phyloP scores from a whole-genome alignment of 2,329 filamentous ascomycete species.

The Aspergillus oerlinghausenensis region DNA sequence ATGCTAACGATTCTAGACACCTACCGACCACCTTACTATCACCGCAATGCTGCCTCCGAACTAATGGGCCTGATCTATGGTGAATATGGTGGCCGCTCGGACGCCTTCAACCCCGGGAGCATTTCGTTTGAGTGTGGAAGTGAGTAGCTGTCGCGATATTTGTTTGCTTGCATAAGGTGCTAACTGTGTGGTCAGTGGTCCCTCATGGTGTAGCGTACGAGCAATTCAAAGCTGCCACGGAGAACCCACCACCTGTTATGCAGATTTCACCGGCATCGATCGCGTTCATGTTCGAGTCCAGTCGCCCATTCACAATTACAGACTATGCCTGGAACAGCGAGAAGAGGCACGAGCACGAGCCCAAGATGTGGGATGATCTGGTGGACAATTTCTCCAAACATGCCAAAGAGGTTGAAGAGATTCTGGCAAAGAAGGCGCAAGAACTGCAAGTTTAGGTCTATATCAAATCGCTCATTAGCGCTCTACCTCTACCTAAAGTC shows the following conservation, averaged over 20 bases:
- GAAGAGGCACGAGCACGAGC: slow-evolving; percentile 45
- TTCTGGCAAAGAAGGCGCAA: slow-evolving; percentile 33
- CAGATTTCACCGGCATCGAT: slow-evolving; percentile 31
- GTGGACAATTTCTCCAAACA: slow-evolving; percentile 51
- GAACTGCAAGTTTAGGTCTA: slow-evolving; percentile 12
- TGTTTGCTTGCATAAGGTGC: neutral
- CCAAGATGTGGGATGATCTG: slow-evolving; percentile 52
- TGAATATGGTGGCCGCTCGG: slow-evolving; percentile 31
- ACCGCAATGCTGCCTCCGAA: slow-evolving; percentile 39
- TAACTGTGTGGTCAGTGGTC: slow-evolving; percentile 23
- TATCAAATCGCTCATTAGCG: neutral
- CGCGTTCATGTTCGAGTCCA: slow-evolving; percentile 35
- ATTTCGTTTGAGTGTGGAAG: slow-evolving; percentile 34
- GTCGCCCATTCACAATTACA: slow-evolving; percentile 32
- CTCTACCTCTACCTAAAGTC: neutral
- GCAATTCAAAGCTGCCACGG: slow-evolving; percentile 29
- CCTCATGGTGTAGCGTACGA: slow-evolving; percentile 35
- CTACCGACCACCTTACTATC: slow-evolving; percentile 41
- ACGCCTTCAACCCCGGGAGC: slow-evolving; percentile 31
- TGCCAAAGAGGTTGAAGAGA: slow-evolving; percentile 44
- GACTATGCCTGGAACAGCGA: slow-evolving; percentile 33
- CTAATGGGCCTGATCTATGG: slow-evolving; percentile 37
- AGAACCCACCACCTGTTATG: slow-evolving; percentile 22
- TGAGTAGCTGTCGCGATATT: slow-evolving; percentile 9
- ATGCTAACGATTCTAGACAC: slow-evolving; percentile 22